phyloP scores from a whole-genome alignment of 441 rosid genomes.

The Omphalea diandra region DNA sequence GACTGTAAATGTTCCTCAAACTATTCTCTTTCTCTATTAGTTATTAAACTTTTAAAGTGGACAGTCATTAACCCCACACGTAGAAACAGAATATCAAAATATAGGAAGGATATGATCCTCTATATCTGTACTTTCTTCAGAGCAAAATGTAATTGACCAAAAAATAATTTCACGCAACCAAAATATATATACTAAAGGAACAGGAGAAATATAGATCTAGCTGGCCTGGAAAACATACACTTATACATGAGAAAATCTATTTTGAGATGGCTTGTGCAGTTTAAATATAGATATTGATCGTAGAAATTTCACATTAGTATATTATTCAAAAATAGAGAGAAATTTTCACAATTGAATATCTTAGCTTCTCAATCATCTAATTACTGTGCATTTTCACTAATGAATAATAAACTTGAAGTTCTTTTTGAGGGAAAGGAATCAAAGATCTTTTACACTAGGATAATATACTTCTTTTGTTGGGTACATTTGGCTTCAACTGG shows the following conservation, averaged over 20 bases:
- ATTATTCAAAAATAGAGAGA: not conserved
- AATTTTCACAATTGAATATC: not conserved
- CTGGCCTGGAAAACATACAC: not conserved
- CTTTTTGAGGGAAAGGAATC: not conserved
- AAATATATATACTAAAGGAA: not conserved
- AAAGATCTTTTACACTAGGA: no score
- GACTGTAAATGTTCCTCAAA: not conserved
- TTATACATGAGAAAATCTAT: not conserved
- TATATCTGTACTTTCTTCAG: not conserved
- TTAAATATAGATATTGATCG: not conserved
- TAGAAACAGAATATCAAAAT: not conserved
- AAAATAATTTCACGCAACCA: not conserved
- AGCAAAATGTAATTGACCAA: not conserved
- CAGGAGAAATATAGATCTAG: not conserved
- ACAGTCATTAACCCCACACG: not conserved
- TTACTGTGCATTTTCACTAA: not conserved
- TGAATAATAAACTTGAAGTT: not conserved
- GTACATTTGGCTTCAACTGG: no score
- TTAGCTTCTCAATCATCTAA: not conserved
- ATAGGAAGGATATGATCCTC: not conserved
- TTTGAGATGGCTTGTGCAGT: not conserved
- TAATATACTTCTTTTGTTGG: no score
- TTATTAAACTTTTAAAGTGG: not conserved
- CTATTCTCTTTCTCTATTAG: not conserved
- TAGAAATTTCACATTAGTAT: not conserved